Conservation (phyloP, 495 filamentous ascomycete genomes). For the Saxophila tyrrhenica region DNA sequence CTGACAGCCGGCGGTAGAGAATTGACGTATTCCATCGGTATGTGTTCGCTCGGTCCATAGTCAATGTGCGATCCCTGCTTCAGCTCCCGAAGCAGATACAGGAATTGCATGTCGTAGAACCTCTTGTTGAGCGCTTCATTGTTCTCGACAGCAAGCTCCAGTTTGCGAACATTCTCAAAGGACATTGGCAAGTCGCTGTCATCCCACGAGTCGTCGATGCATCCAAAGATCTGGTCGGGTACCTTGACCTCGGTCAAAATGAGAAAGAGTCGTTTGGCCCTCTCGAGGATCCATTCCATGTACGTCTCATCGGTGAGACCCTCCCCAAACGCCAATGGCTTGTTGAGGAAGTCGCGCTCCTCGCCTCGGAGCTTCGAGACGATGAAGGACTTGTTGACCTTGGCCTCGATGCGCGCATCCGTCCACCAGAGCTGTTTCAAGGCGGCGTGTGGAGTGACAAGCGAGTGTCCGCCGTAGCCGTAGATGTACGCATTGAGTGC, state of each 20-base stretch:
- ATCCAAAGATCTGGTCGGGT: slow-evolving; percentile 72
- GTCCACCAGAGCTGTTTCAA: slow-evolving; percentile 59
- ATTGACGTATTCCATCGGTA: slow-evolving; percentile 60
- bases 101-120: slow-evolving; percentile 75
- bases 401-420: slow-evolving; percentile 59
- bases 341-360: slow-evolving; percentile 54
- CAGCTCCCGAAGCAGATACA: slow-evolving; percentile 63
- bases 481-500: slow-evolving; percentile 32
- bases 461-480: slow-evolving; percentile 30
- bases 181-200: slow-evolving; percentile 80
- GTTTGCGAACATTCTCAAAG: slow-evolving; percentile 54
- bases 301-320: slow-evolving; percentile 83
- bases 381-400: slow-evolving; percentile 60
- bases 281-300: slow-evolving; percentile 79
- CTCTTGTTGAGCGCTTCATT: slow-evolving; percentile 55
- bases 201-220: slow-evolving; percentile 78
- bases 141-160: slow-evolving; percentile 49
- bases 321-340: slow-evolving; percentile 69
- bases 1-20: slow-evolving; percentile 42
- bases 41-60: slow-evolving; percentile 66
- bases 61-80: slow-evolving; percentile 56
- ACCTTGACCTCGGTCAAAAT: slow-evolving; percentile 69
- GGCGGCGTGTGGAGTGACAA: slow-evolving; percentile 28
- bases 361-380: slow-evolving; percentile 52
- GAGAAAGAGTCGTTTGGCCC: slow-evolving; percentile 69